Conservation (phyloP, 2,329 filamentous ascomycete genomes). For the Xylaria digitata region DNA sequence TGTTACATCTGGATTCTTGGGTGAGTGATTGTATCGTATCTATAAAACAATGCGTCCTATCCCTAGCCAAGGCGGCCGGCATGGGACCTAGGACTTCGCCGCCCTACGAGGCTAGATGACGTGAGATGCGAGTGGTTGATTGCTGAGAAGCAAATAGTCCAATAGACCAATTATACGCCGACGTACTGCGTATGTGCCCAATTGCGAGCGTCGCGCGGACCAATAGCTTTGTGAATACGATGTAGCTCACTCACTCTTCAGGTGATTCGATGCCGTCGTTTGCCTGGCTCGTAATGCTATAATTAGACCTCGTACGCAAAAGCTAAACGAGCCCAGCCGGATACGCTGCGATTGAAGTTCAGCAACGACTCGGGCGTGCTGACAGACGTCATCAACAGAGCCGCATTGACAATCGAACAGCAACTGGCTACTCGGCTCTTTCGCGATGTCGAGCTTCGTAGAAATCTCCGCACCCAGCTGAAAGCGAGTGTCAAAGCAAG, state of each 20-base stretch:
- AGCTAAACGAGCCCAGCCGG: neutral
- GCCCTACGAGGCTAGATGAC: neutral
- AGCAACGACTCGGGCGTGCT: conserved; percentile 4
- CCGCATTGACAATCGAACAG: neutral
- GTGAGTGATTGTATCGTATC: too few species aligned
- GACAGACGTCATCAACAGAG: conserved; percentile 6
- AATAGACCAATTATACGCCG: neutral
- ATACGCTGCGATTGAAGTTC: neutral
- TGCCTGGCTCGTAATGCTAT: conserved; percentile 15
- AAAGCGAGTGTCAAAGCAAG: too few species aligned
- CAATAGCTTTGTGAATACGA: neutral
- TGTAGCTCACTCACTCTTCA: neutral
- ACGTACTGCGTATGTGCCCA: neutral
- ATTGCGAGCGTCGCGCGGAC: neutral
- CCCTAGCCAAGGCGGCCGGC: neutral
- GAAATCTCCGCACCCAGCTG: neutral
- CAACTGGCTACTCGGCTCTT: neutral
- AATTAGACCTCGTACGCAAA: conserved; percentile 22
- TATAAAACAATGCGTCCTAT: too few species aligned
- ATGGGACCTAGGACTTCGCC: neutral
- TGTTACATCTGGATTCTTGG: too few species aligned
- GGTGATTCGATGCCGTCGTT: conserved; percentile 1
- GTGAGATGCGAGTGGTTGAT: neutral
- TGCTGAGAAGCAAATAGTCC: neutral
- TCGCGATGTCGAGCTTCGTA: neutral